Evolutionary conservation across 129 eudicot genomes (phyloP).

Genomic region (Flaveria bidentis): DNA sequence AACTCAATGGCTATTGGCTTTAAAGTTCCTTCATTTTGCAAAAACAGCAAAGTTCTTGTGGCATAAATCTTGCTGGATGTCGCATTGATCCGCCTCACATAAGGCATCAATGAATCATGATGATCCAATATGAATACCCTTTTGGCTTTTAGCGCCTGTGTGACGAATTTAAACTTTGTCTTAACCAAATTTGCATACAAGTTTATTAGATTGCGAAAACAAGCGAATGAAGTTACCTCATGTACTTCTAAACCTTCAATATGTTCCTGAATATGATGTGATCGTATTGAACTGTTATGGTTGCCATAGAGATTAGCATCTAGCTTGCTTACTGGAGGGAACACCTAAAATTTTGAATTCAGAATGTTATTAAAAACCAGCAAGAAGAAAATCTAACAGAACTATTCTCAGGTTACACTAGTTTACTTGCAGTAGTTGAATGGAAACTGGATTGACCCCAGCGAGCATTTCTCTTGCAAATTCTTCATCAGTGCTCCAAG

Average conservation of each 20-base stretch:
- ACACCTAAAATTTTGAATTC: constrained; percentile 37
- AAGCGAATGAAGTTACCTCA: constrained; percentile 30
- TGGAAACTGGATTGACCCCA: constrained; percentile 58
- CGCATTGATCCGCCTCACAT: constrained; percentile 38
- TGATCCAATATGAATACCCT: constrained; percentile 50
- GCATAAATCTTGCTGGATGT: constrained; percentile 48
- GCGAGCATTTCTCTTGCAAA: constrained; percentile 69
- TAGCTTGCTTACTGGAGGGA: constrained; percentile 59
- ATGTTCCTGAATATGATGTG: constrained; percentile 33
- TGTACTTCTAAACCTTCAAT: constrained; percentile 46
- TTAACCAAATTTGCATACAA: not conserved
- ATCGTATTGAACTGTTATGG: constrained; percentile 45
- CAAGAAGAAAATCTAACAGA: not conserved
- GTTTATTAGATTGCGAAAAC: too few relatives aligned
- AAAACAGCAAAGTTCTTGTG: constrained; percentile 48
- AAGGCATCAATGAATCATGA: constrained; percentile 54
- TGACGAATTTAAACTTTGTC: not conserved
- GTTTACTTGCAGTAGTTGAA: constrained; percentile 46
- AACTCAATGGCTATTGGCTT: constrained; percentile 60
- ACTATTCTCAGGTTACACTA: not conserved
- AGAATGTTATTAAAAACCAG: not conserved
- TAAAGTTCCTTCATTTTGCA: constrained; percentile 44
- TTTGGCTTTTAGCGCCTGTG: constrained; percentile 38
- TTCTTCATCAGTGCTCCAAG: constrained; percentile 66
- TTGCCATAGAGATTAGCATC: constrained; percentile 46